Percentiles rank a stretch among this genome's conserved stretches.
These are phyloP conservation scores for Acacia confusa DNA, from an alignment of 306 rosid genomes.

Conservation along the genomic window DNA sequence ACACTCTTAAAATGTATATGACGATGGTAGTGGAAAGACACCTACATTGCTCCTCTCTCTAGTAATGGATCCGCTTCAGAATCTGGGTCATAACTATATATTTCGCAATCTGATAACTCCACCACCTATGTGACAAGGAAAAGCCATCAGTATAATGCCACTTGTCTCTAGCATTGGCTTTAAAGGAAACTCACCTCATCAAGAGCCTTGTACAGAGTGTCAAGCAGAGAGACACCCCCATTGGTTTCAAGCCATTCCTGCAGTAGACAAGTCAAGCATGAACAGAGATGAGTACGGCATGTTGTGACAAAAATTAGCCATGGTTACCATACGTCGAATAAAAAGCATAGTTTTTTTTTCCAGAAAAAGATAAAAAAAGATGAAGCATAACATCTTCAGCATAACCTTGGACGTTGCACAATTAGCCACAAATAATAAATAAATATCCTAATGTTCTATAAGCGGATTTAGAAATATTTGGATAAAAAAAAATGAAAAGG, in stretches of 20 bases:
- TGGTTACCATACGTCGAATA: background rate
- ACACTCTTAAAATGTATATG: background rate
- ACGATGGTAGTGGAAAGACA: background rate
- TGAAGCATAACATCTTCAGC: background rate
- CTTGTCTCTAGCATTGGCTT: constrained; percentile 24
- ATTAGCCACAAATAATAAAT: background rate
- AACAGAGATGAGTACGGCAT: constrained; percentile 13
- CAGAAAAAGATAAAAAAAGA: background rate
- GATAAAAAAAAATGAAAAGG: background rate
- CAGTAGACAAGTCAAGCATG: constrained; percentile 37
- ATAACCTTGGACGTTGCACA: background rate
- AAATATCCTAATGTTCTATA: background rate
- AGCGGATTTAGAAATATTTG: background rate
- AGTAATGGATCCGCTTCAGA: constrained; percentile 75
- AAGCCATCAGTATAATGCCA: constrained; percentile 36
- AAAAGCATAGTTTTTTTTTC: background rate
- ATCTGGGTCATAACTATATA: constrained; percentile 82
- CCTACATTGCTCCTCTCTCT: constrained; percentile 84
- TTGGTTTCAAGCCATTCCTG: constrained; percentile 92
- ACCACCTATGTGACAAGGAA: constrained; percentile 69
- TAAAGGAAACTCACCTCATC: constrained; percentile 68
- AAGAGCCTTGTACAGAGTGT: constrained; percentile 72
- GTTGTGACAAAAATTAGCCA: constrained; percentile 11
- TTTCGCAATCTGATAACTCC: constrained; percentile 71
- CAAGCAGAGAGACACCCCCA: constrained; percentile 71